These are phyloP conservation scores for Eurotiales sp. DNA, from an alignment of 2,329 filamentous ascomycete genomes.

Conservation along the genomic window DNA sequence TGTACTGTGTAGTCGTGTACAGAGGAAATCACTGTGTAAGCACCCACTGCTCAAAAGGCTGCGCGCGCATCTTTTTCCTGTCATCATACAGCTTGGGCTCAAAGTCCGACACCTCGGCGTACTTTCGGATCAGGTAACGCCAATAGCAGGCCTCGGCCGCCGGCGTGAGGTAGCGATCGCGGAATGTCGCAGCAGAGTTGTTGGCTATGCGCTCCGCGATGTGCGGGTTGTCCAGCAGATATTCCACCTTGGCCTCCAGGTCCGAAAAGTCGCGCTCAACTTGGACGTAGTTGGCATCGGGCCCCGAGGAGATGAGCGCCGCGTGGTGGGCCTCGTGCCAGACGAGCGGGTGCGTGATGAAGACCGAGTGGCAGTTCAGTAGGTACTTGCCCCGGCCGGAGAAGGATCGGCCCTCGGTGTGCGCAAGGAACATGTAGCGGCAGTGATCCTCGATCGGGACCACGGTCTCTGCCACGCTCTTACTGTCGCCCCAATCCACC, in stretches of 20 bases:
- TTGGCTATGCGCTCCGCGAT: conserved; percentile 49
- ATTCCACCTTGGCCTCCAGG: conserved; percentile 42
- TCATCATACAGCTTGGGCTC: conserved; percentile 35
- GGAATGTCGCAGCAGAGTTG: conserved; percentile 47
- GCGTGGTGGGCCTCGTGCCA: conserved; percentile 50
- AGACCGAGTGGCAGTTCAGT: conserved; percentile 49
- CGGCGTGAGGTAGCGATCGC: conserved; percentile 52
- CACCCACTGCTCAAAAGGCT: conserved; percentile 41
- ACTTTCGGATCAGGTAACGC: conserved; percentile 44
- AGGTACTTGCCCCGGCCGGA: conserved; percentile 54
- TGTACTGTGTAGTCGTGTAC: background rate
- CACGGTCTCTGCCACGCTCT: conserved; percentile 39
- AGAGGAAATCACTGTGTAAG: conserved; percentile 19
- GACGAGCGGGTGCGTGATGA: conserved; percentile 47
- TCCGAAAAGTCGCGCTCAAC: conserved; percentile 56
- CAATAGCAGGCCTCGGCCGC: conserved; percentile 56
- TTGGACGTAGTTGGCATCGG: conserved; percentile 49
- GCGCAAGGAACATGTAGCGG: conserved; percentile 52
- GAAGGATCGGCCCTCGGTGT: conserved; percentile 53
- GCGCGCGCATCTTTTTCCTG: conserved; percentile 29
- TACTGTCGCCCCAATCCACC: conserved; percentile 40
- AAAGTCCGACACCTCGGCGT: conserved; percentile 38
- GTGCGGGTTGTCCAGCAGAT: conserved; percentile 41
- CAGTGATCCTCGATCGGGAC: conserved; percentile 53
- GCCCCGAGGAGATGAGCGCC: conserved; percentile 42